Evolutionary conservation across 2,329 filamentous ascomycete genomes (phyloP), one percentile per base, ranked within the genome.

Genomic region (Alternaria consortialis): DNA sequence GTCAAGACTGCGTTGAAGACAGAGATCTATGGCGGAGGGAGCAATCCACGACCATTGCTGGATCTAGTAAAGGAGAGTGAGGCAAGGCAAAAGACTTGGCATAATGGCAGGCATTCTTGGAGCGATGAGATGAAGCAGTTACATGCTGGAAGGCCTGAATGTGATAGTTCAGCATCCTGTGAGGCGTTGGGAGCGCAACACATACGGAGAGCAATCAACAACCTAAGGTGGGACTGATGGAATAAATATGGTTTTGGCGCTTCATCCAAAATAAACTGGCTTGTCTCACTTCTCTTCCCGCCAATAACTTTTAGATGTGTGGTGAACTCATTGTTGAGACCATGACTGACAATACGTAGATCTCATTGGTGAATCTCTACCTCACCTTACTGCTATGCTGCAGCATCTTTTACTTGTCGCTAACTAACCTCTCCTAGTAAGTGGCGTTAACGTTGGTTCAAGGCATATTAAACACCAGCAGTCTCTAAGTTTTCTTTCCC

Each of bases 1-100:
- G 79, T 79, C 4, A 82, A 82, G 66, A 80, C 79, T 52, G 81
- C 81, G n/a, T 73, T 85, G 25, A 79, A 73, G 55, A 78, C 77
- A 1, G 82, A 83, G 65, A 70, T 85, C 1, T 44, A 79, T 7
- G 82, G 82, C 0, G 76, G 73, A 2, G 71, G 75, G 9, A 64
- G 67, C 58, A 66, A 79, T 48, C 60, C 62, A 8, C 57, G 34
- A 25, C 68, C 75, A 13, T 63, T 84, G 9, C 59, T 75, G 46
- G 70, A 67, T 2, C 56, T 84, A 17, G 59, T 82, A 5, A 68
- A 76, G 25, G 72, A 77, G 55, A 76, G 81, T 66, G 79, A 82
- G 64, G 58, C 75, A 27, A 70, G 83, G 60, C 83, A 84, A 66
- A 31, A 70, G 31, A 71, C 44, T 23, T 84, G 81, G 81, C 82